A percentile compares a stretch with the other conserved stretches of the same genome.
Evolutionary conservation across 2,329 filamentous ascomycete species (phyloP).

Genomic region (Stagonosporopsis rhizophila): DNA sequence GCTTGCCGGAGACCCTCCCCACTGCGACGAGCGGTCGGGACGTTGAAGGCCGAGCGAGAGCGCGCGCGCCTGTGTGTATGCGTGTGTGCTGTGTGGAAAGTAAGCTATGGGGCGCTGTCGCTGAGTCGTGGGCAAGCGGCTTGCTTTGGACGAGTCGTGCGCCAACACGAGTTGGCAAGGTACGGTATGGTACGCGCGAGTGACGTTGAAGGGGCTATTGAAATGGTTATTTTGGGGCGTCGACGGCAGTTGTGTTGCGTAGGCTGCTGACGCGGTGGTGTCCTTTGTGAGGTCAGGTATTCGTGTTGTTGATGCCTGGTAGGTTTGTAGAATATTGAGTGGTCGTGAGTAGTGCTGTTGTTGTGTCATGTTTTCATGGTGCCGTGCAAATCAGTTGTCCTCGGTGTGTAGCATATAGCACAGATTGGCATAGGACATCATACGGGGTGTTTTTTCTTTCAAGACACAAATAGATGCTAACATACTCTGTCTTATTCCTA

Average conservation of each 20-base stretch:
- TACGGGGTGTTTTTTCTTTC: not conserved
- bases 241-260: not conserved
- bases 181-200: not conserved
- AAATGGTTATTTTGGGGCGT: not conserved
- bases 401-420: not conserved
- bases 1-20: not conserved
- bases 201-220: constrained; percentile 5
- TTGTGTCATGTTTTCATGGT: too few relatives aligned
- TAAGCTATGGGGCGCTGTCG: too few relatives aligned
- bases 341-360: not conserved
- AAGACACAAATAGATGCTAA: too few relatives aligned
- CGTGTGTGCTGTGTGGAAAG: too few relatives aligned
- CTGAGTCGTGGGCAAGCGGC: not conserved
- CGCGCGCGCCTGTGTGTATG: not conserved
- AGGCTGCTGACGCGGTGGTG: not conserved
- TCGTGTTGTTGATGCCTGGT: not conserved
- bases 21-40: constrained; percentile 10
- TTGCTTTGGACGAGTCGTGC: constrained; percentile 2
- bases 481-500: not conserved
- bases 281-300: not conserved
- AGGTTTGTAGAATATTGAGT: too few relatives aligned
- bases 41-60: constrained; percentile 10
- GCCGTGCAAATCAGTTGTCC: too few relatives aligned
- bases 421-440: not conserved
- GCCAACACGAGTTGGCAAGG: constrained; percentile 1